A percentile compares a stretch with the other conserved stretches of the same genome.
Conservation (phyloP, 2,329 filamentous ascomycete species). For the Ceratocystis variospora region DNA sequence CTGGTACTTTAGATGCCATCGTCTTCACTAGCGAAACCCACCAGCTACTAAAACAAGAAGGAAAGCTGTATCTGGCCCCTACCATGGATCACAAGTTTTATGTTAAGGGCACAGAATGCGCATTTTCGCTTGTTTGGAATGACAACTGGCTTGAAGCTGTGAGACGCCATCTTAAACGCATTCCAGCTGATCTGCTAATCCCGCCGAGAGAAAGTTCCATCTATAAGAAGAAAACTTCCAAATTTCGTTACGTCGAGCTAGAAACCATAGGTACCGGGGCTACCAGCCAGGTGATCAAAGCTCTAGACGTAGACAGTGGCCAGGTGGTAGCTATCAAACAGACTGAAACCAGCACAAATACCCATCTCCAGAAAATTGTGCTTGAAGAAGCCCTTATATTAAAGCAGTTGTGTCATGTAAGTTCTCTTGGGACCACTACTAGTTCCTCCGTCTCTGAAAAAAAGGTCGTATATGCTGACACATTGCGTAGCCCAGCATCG, state of each 20-base stretch:
- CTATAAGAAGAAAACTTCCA: not conserved
- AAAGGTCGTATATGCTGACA: not conserved
- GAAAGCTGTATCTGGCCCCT: not conserved
- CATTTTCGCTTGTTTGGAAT: not conserved
- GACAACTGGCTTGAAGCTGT: not conserved
- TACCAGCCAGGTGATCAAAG: not conserved
- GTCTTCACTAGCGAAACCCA: conserved; percentile 1
- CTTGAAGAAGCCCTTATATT: conserved; percentile 1
- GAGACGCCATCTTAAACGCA: not conserved
- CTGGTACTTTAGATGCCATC: not conserved
- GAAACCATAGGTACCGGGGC: not conserved
- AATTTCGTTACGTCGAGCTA: not conserved
- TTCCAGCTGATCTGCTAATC: not conserved
- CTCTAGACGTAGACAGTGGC: conserved; percentile 5
- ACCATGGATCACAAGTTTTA: not conserved
- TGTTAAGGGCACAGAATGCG: not conserved
- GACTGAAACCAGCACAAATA: not conserved
- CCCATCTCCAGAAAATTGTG: not conserved
- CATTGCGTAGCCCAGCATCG: conserved; percentile 1
- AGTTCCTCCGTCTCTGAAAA: not conserved
- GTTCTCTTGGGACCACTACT: not conserved
- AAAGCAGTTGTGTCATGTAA: conserved; percentile 5
- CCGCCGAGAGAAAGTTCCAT: not conserved
- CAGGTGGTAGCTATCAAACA: conserved; percentile 6
- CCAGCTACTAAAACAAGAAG: not conserved